Evolutionary conservation across 148 eudicot species (phyloP), one percentile per base, ranked within the genome.

Genomic region (Selenicereus undatus): DNA sequence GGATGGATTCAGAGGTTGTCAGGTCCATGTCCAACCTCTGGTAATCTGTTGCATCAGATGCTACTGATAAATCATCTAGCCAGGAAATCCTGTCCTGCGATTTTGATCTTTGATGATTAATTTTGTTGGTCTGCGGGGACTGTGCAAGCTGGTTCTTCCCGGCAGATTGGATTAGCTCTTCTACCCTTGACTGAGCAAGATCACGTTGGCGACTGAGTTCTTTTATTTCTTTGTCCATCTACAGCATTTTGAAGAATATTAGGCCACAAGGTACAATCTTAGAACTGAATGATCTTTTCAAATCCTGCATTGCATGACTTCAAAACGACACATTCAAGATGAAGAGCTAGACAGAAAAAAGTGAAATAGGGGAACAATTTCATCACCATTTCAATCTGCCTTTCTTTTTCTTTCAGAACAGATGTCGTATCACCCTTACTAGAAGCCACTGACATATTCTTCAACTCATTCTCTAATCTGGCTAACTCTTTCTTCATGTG

Each of bases 211-310:
- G 82, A 74, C 91, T 94, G 65, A 97, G 84, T 80, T 90, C 97
- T 84, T 82, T 87, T 81, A 97, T 94, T 86, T 97, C 98, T 78
- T 85, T 86, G 76, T 88, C 95, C 99, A 92, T 97, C 97, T 97
- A 12, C 3, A 66, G 88, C 81, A 83, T 69, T 32, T 36, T 39
- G 26, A 58, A 76, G 62, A 39, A 12, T 10, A 27, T 66, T 66
- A 24, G 29, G 30, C 71, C 35, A 66, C n/a, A 27, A 66, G 5
- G 26, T 27, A 26, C 11, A 21, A 62, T 62, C 11, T 62, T 22
- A 66, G 3, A 26, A 27, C 16, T 27, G 35, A 60, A 22, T 21
- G 66, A 60, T 0, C 3, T 21, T 22, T 8, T 22, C 0, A 60
- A n/a, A 22, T 21, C 22, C 9, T 22, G n/a, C 9, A 22, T 22